Conservation (phyloP, 495 filamentous ascomycete species). For the Annulohypoxylon nitens region DNA sequence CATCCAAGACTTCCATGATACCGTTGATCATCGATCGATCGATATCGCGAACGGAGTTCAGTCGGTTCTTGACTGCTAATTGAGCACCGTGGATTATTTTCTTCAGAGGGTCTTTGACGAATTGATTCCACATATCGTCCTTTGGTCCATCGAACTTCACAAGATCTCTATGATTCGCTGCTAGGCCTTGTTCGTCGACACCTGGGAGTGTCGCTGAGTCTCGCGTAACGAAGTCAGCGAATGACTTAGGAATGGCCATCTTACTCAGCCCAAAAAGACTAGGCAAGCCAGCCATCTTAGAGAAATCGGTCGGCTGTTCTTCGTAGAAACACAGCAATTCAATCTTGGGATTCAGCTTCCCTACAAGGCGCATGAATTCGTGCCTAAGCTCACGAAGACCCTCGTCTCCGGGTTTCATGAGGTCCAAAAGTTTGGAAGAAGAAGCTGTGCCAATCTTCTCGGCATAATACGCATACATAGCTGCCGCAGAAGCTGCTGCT, state of each 20-base stretch:
- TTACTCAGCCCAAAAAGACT: constrained; percentile 46
- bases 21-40: constrained; percentile 49
- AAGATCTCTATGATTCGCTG: constrained; percentile 52
- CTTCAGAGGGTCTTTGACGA: constrained; percentile 51
- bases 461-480: constrained; percentile 49
- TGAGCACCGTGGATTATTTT: constrained; percentile 51
- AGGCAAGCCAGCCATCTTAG: constrained; percentile 45
- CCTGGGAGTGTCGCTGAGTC: constrained; percentile 54
- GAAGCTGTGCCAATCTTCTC: constrained; percentile 48
- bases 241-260: constrained; percentile 42
- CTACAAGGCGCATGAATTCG: constrained; percentile 51
- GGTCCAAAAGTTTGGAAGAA: constrained; percentile 51
- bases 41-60: constrained; percentile 52
- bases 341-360: constrained; percentile 49
- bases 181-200: constrained; percentile 50
- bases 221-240: constrained; percentile 50
- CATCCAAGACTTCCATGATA: constrained; percentile 47
- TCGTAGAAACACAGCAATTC: constrained; percentile 52
- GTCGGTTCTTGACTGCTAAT: constrained; percentile 51
- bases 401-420: constrained; percentile 53
- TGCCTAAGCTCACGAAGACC: constrained; percentile 50
- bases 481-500: constrained; percentile 45
- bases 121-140: constrained; percentile 50
- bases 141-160: constrained; percentile 54
- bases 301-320: constrained; percentile 51